phyloP scores from a whole-genome alignment of 441 rosid genomes.

The Eugenia klotzschiana region DNA sequence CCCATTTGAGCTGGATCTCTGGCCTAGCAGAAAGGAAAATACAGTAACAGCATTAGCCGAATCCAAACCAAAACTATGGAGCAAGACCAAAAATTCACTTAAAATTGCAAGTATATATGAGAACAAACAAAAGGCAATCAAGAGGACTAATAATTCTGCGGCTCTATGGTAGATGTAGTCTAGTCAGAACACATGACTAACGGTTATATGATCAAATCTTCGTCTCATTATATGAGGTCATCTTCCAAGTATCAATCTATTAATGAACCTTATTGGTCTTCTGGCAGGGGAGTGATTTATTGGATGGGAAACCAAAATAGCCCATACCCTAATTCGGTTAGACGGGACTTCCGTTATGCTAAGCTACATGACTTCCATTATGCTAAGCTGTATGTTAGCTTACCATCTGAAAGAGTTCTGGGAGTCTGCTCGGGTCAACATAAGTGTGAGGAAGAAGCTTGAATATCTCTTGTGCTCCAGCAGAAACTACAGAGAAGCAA shows the following conservation, averaged over 20 bases:
- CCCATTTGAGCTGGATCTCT: constrained; percentile 19
- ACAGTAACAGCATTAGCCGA: not conserved
- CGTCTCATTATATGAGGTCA: not conserved
- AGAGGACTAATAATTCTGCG: not conserved
- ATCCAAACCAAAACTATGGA: not conserved
- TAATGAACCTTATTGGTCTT: not conserved
- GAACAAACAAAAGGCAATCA: not conserved
- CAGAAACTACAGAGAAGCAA: constrained; percentile 36
- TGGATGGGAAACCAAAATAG: not conserved
- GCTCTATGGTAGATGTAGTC: not conserved
- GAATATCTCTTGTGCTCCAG: constrained; percentile 86
- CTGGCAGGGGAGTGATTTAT: not conserved
- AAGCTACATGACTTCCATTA: not conserved
- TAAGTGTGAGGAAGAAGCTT: constrained; percentile 85
- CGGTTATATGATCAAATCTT: not conserved
- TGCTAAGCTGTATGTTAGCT: not conserved
- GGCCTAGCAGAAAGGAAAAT: constrained; percentile 21
- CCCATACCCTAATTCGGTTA: not conserved
- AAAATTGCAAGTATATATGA: not conserved
- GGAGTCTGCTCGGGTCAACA: constrained; percentile 65
- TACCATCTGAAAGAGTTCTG: constrained; percentile 54
- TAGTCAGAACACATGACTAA: not conserved
- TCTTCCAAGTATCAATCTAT: not conserved
- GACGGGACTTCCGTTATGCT: not conserved
- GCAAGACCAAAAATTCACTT: not conserved